A percentile compares a stretch with the other conserved stretches of the same genome.
Conservation (phyloP, 2,329 filamentous ascomycete genomes). For the Lasiodiplodia sp. region DNA sequence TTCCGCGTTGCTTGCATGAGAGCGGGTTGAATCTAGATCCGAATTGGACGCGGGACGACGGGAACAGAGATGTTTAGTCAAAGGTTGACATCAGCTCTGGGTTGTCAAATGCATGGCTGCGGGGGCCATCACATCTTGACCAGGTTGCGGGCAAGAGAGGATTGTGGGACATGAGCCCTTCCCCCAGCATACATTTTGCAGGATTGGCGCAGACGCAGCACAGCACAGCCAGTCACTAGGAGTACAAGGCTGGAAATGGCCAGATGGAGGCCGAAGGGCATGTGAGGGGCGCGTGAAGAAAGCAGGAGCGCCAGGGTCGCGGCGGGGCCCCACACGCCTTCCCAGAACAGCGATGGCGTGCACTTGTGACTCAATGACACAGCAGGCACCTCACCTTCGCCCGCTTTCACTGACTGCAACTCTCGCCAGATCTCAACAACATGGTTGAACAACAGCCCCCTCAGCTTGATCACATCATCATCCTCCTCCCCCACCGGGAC, state of each 20-base stretch:
- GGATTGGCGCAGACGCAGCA: neutral
- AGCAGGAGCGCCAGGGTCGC: neutral
- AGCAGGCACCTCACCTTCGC: slow-evolving; percentile 2
- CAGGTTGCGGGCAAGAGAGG: neutral
- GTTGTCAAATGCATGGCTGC: neutral
- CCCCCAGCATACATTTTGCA: neutral
- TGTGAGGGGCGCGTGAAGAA: slow-evolving; percentile 17
- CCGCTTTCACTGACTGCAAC: slow-evolving; percentile 4
- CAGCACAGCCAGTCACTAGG: neutral
- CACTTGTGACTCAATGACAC: slow-evolving; percentile 3
- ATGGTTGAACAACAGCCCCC: slow-evolving; percentile 27
- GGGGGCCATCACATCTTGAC: neutral
- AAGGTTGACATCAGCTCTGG: neutral
- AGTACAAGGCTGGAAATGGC: neutral
- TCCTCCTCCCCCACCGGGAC: slow-evolving; percentile 64
- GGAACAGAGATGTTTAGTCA: neutral
- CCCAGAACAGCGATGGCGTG: slow-evolving; percentile 5
- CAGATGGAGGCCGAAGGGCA: neutral
- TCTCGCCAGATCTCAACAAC: slow-evolving; percentile 25
- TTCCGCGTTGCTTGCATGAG: too few species aligned
- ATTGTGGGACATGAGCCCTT: neutral
- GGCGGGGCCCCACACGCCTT: slow-evolving; percentile 15
- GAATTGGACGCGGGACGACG: neutral
- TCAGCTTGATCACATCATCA: slow-evolving; percentile 69
- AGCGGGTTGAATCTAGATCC: too few species aligned